Base-by-base conservation (phyloP, 495 filamentous ascomycete genomes). In the Daldinia vernicosa region DNA sequence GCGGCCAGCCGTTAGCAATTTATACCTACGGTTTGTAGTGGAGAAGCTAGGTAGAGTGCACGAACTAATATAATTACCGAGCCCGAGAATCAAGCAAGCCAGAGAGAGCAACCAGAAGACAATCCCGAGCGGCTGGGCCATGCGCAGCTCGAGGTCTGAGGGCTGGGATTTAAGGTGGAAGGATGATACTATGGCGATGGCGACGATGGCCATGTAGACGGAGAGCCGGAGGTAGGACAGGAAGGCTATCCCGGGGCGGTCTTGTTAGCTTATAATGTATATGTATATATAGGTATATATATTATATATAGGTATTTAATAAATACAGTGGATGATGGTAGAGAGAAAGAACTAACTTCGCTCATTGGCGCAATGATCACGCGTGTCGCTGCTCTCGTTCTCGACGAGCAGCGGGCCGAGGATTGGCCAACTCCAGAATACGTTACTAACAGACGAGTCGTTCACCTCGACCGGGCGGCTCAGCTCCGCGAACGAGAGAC, bases 221-320 rank as follows among this genome's bases (percentile, higher is more conserved):
- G 92, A 90, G 5, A 99, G 88, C 3, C 95, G 89, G 4, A 99
- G 90, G 88, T 94, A 98, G 19, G 96, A 98, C 57, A 99, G 90
- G 76, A 98, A 99, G 67, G 89, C 83, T 83, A 7, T 53, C 14
- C 26, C 12, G 15, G 50, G 26, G 15, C 17, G 33, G 6, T 33
- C 28, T 24, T 53, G 24, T 60, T 30, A 56, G 61, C n/a, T n/a
- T n/a, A n/a, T n/a, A n/a, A n/a, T n/a, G n/a, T n/a, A n/a, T n/a
- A n/a, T n/a, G n/a, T n/a, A n/a, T n/a, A n/a, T n/a, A n/a, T n/a
- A n/a, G n/a, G n/a, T n/a, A n/a, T n/a, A n/a, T n/a, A n/a, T n/a
- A n/a, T n/a, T n/a, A n/a, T n/a, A n/a, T n/a, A n/a, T n/a, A n/a
- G n/a, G n/a, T n/a, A n/a, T n/a, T n/a, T n/a, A n/a, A n/a, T 32